Percentiles rank a stretch among this genome's conserved stretches.
phyloP scores from a whole-genome alignment of 2,329 filamentous ascomycete genomes.

The Arthrobotrys pseudoclavata region DNA sequence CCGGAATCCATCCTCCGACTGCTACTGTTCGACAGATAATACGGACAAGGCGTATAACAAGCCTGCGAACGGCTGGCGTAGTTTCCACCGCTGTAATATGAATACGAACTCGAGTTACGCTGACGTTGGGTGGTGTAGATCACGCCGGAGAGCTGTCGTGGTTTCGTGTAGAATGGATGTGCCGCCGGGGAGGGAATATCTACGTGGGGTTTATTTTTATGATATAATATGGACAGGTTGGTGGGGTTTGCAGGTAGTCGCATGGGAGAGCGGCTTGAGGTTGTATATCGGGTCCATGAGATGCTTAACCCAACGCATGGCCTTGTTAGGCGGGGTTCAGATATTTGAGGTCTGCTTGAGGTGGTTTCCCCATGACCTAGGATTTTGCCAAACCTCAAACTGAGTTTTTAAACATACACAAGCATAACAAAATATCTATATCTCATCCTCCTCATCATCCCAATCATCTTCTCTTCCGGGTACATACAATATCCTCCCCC shows the following conservation, averaged over 20 bases:
- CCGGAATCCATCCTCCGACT: constrained; percentile 32
- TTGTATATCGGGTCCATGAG: constrained; percentile 26
- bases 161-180: constrained; percentile 46
- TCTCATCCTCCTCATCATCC: constrained; percentile 95
- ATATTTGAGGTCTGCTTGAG: constrained; percentile 31
- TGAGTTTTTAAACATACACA: background rate
- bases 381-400: background rate
- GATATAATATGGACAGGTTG: constrained; percentile 28
- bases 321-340: too few species aligned
- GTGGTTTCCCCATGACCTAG: constrained; percentile 14
- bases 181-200: background rate
- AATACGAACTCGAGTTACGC: constrained; percentile 12
- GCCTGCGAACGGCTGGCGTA: constrained; percentile 20
- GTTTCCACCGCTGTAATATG: background rate
- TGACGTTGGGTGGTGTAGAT: constrained; percentile 42
- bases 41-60: constrained; percentile 38
- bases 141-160: constrained; percentile 55
- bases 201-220: background rate
- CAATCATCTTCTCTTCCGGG: constrained; percentile 96
- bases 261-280: constrained; percentile 36
- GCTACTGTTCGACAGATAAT: constrained; percentile 35
- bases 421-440: constrained; percentile 68
- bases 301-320: too few species aligned
- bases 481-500: constrained; percentile 93
- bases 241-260: constrained; percentile 6